These are phyloP conservation scores for Zhuliangozyma parablackwelliae DNA, from an alignment of 1,139 yeast species.

Conservation along the genomic window DNA sequence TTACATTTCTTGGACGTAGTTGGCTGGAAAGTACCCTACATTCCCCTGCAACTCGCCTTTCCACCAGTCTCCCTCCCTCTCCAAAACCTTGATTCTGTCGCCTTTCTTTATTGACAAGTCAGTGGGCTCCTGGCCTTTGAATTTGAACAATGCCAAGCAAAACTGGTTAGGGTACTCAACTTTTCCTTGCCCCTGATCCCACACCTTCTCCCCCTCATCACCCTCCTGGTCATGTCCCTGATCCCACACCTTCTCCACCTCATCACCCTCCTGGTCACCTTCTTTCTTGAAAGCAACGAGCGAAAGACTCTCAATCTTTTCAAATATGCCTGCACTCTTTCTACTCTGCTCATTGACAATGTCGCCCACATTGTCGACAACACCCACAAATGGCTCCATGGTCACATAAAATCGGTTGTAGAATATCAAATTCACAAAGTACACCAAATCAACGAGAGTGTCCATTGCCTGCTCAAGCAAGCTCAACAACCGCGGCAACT, in stretches of 20 bases:
- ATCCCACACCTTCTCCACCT: not conserved
- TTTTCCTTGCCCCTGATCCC: not conserved
- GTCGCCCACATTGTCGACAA: too few species aligned
- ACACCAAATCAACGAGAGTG: conserved; percentile 24
- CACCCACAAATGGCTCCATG: too few species aligned
- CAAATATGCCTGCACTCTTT: too few species aligned
- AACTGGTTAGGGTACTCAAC: conserved; percentile 4
- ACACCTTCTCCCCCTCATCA: not conserved
- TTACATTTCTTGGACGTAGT: conserved; percentile 36
- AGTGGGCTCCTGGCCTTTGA: conserved; percentile 27
- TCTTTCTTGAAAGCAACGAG: not conserved
- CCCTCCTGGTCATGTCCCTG: not conserved
- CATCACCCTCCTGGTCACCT: not conserved
- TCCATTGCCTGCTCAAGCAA: conserved; percentile 21
- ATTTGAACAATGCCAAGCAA: conserved; percentile 33
- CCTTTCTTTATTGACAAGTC: conserved; percentile 51
- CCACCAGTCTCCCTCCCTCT: conserved; percentile 55
- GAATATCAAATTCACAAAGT: conserved; percentile 18
- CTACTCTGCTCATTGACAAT: too few species aligned
- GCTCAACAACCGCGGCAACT: conserved; percentile 36
- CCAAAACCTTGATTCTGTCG: conserved; percentile 43
- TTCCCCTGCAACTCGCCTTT: conserved; percentile 47
- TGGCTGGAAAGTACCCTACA: conserved; percentile 52
- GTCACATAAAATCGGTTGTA: conserved; percentile 8
- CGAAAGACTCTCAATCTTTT: not conserved